A percentile compares a stretch with the other conserved stretches of the same genome.
These are phyloP conservation scores for Danielia oregonensis DNA, from an alignment of 805 yeast species.

Conservation along the genomic window DNA sequence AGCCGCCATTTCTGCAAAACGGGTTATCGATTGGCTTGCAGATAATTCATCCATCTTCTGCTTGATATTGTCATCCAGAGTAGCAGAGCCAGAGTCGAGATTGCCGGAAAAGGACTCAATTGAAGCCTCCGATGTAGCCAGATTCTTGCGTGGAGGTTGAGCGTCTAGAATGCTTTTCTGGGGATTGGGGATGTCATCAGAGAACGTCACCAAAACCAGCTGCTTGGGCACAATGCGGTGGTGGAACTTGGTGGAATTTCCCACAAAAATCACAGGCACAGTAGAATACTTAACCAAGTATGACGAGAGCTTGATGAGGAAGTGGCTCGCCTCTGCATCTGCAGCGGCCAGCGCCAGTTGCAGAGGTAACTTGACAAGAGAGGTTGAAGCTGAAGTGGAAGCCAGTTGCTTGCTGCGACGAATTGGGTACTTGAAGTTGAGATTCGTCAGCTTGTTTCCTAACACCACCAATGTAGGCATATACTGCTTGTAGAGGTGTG, in stretches of 20 bases:
- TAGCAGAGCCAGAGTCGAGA: not conserved
- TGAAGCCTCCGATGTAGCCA: constrained; percentile 12
- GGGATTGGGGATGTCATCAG: constrained; percentile 1
- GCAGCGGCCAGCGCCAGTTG: not conserved
- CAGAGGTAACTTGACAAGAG: not conserved
- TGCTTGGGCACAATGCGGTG: constrained; percentile 3
- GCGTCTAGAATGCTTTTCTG: constrained; percentile 2
- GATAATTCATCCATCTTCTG: constrained; percentile 6
- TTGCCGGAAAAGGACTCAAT: constrained; percentile 15
- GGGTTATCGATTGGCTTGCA: constrained; percentile 3
- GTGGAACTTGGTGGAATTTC: constrained; percentile 22
- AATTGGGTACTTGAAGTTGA: constrained; percentile 41
- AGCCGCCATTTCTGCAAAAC: constrained; percentile 23
- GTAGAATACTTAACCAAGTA: constrained; percentile 37
- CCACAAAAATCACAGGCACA: constrained; percentile 37
- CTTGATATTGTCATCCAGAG: not conserved
- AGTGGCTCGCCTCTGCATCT: constrained; percentile 20
- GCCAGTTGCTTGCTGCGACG: constrained; percentile 17
- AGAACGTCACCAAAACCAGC: constrained; percentile 11
- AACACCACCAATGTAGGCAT: constrained; percentile 36
- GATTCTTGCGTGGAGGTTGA: constrained; percentile 9
- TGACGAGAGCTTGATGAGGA: constrained; percentile 33
- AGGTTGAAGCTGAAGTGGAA: not conserved
- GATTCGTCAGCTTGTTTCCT: constrained; percentile 37
- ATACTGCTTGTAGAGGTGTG: constrained; percentile 37